Evolutionary conservation across 345 rosid genomes (phyloP).

Genomic region (Aegle marmelos): DNA sequence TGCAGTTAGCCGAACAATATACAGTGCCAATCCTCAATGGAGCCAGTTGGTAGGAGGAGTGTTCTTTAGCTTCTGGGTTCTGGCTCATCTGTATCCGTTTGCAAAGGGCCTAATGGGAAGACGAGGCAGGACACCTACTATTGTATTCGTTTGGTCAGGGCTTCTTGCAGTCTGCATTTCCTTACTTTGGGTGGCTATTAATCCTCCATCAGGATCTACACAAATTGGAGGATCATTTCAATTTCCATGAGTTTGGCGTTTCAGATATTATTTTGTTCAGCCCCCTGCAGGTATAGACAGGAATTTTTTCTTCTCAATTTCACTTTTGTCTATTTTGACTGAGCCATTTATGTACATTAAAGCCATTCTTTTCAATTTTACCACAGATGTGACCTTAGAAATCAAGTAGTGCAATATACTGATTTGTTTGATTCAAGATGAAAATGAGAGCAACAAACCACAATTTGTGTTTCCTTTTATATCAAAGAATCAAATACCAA

Average conservation of each 20-base stretch:
- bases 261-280: not conserved
- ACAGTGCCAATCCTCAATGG: constrained; percentile 51
- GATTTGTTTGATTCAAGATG: too few species aligned
- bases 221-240: constrained; percentile 62
- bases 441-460: not conserved
- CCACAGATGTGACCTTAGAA: not conserved
- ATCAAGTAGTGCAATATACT: not conserved
- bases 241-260: constrained; percentile 29
- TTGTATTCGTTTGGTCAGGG: constrained; percentile 76
- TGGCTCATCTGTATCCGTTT: constrained; percentile 79
- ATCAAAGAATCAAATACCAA: not conserved
- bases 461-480: not conserved
- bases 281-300: not conserved
- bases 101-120: constrained; percentile 83
- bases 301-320: not conserved
- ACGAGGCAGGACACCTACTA: constrained; percentile 64
- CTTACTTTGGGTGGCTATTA: constrained; percentile 67
- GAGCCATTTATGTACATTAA: not conserved
- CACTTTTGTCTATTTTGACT: not conserved
- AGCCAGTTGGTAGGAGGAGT: constrained; percentile 66
- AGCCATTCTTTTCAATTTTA: not conserved
- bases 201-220: constrained; percentile 47
- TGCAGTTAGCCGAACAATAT: constrained; percentile 53
- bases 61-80: constrained; percentile 82
- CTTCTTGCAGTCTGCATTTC: constrained; percentile 73